A percentile compares a stretch with the other conserved stretches of the same genome.
These are phyloP conservation scores for Phycomyces blakesleeanus DNA, from an alignment of 192 early-diverging fungal species.

Conservation along the genomic window DNA sequence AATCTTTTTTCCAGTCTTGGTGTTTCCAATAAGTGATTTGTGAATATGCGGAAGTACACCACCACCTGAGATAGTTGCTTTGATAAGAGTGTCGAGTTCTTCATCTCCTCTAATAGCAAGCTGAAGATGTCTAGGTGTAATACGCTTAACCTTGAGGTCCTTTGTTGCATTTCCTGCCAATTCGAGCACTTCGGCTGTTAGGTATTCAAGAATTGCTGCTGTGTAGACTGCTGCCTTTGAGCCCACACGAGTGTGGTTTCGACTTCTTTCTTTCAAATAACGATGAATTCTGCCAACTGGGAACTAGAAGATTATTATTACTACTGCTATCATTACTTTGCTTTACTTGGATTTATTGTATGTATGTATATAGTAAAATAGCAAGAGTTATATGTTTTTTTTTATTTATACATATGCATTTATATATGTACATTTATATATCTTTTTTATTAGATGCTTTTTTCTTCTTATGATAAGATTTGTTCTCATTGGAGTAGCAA, in stretches of 20 bases:
- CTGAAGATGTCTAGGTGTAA: constrained; percentile 86
- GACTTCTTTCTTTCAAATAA: constrained; percentile 79
- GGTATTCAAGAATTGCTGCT: constrained; percentile 89
- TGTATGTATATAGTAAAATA: too few species aligned
- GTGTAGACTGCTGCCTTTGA: constrained; percentile 90
- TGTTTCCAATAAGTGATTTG: constrained; percentile 53
- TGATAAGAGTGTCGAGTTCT: constrained; percentile 84
- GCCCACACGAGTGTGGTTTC: constrained; percentile 79
- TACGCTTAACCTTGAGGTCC: constrained; percentile 87
- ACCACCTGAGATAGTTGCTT: constrained; percentile 88
- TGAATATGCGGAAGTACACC: constrained; percentile 76
- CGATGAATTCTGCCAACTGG: constrained; percentile 93
- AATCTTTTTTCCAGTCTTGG: constrained; percentile 44
- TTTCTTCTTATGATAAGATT: too few species aligned
- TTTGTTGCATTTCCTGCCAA: constrained; percentile 90
- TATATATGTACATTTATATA: background rate
- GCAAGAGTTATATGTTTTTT: too few species aligned
- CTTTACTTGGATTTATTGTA: too few species aligned
- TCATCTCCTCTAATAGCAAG: constrained; percentile 91
- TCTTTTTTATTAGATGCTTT: too few species aligned
- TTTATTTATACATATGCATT: too few species aligned
- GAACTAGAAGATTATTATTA: constrained; percentile 49
- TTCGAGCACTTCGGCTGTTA: constrained; percentile 90
- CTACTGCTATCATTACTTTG: too few species aligned
- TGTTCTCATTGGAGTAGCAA: background rate